Conservation (phyloP, 768 basidiomycete species). For the Termitomyces sp. region DNA sequence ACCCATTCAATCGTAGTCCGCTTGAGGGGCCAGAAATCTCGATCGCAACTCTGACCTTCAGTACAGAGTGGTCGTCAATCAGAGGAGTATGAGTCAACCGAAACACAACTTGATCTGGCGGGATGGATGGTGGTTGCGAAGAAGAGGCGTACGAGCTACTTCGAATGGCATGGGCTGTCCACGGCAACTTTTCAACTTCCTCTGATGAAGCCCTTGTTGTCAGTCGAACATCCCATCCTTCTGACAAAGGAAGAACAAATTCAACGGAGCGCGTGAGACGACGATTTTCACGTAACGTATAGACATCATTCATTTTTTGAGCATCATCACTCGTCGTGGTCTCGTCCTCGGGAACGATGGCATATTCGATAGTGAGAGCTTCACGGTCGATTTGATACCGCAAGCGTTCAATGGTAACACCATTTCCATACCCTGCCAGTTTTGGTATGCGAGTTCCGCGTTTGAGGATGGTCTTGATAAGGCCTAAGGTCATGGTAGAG, state of each 20-base stretch:
- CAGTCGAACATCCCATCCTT: conserved; percentile 87
- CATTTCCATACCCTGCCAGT: conserved; percentile 73
- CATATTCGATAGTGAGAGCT: conserved; percentile 77
- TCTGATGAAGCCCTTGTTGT: conserved; percentile 70
- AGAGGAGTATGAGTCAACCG: conserved; percentile 70
- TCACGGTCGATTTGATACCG: conserved; percentile 81
- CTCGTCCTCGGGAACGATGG: conserved; percentile 74
- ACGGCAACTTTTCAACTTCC: conserved; percentile 66
- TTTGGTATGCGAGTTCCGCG: conserved; percentile 74
- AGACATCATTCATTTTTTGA: conserved; percentile 60
- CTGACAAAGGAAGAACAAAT: conserved; percentile 67
- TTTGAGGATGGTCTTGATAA: conserved; percentile 76
- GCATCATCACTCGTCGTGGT: conserved; percentile 26
- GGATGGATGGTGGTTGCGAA: conserved; percentile 23
- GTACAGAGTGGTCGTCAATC: conserved; percentile 67
- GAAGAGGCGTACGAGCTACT: conserved; percentile 31
- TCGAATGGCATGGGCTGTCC: conserved; percentile 60
- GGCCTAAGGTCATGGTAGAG: conserved; percentile 76
- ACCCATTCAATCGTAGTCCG: conserved; percentile 83
- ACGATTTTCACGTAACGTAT: conserved; percentile 58
- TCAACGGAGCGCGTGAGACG: conserved; percentile 76
- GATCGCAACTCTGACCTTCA: conserved; percentile 76
- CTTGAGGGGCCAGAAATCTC: conserved; percentile 75
- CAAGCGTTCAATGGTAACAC: conserved; percentile 74
- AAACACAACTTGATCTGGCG: conserved; percentile 52